Base-by-base conservation (phyloP, 805 yeast genomes). In the Metschnikowia vanudenii region DNA sequence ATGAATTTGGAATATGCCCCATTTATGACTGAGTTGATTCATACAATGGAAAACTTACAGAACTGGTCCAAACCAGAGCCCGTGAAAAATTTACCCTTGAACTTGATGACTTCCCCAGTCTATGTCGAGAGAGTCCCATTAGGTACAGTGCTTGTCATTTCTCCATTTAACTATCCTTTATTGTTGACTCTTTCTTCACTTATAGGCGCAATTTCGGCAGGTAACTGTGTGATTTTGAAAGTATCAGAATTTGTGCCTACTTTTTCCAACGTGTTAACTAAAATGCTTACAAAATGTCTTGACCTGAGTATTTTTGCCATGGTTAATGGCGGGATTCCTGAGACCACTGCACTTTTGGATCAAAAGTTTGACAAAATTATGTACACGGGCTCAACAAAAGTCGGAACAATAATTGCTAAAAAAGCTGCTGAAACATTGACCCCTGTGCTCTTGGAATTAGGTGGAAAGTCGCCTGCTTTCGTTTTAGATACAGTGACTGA, bases 401-500 rank as follows among this genome's bases (percentile, higher is more conserved):
- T 90, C 22, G 98, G 96, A 17, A 79, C 76, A 30, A 79, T 88
- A 43, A 80, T 92, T 29, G 84, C 92, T 20, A 69, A 73, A 49
- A 85, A 86, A 37, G 97, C 97, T 1, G 94, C 92, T n/a, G 81
- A 87, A 65, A 77, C 79, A 17, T 73, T 91, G 54, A 88, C 96
- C 1, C 97, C 97, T 0, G 77, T 78, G 10, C 67, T 86, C 8
- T 74, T 91, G 51, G 98, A 91, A 67, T 73, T 91, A 37, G 97
- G 98, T 44, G 98, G 98, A 4, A 92, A 92, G 64, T 84, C 92
- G 7, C 98, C 98, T 0, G 86, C 80, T 1, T 76, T 90, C 56
- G 69, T 91, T 10, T 76, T 89, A 42, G 75, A 69, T 39, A 72
- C 70, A 52, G 67, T 75, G 41, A 68, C 68, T 12, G 71, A 73